These are phyloP conservation scores for Monilinia aucupariae DNA, from an alignment of 2,329 filamentous ascomycete species.

Conservation along the genomic window DNA sequence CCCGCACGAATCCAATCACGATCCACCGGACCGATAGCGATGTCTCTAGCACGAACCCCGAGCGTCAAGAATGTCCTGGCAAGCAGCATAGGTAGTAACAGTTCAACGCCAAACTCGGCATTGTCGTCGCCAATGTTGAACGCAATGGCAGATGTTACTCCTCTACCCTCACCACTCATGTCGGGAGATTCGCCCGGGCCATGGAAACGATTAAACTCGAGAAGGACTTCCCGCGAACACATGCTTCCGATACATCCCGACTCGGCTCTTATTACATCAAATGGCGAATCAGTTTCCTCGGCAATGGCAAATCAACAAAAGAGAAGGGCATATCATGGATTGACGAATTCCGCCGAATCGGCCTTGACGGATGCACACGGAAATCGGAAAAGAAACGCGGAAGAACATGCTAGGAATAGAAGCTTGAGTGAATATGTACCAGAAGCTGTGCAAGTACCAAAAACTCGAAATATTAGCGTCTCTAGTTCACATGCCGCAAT, in stretches of 20 bases:
- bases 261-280: conserved; percentile 46
- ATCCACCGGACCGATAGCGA: conserved; percentile 28
- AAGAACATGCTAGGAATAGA: conserved; percentile 62
- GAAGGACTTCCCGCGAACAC: conserved; percentile 45
- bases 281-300: conserved; percentile 48
- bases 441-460: conserved; percentile 61
- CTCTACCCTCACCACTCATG: conserved; percentile 69
- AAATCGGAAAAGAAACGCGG: conserved; percentile 29
- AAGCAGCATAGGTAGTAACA: conserved; percentile 42
- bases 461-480: conserved; percentile 65
- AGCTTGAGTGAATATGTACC: conserved; percentile 87
- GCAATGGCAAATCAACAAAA: conserved; percentile 49
- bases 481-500: conserved; percentile 53
- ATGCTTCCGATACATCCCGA: conserved; percentile 39
- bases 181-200: conserved; percentile 60
- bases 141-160: conserved; percentile 73
- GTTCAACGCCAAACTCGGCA: conserved; percentile 57
- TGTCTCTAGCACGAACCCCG: conserved; percentile 52
- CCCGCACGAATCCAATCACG: conserved; percentile 17
- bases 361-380: conserved; percentile 22
- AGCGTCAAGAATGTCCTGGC: conserved; percentile 53
- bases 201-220: conserved; percentile 51
- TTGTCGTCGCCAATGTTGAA: conserved; percentile 69
- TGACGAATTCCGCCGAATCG: conserved; percentile 33
- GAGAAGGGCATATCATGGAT: conserved; percentile 51